Base-by-base conservation (phyloP, 768 basidiomycete genomes). In the Amanita jacksonii region DNA sequence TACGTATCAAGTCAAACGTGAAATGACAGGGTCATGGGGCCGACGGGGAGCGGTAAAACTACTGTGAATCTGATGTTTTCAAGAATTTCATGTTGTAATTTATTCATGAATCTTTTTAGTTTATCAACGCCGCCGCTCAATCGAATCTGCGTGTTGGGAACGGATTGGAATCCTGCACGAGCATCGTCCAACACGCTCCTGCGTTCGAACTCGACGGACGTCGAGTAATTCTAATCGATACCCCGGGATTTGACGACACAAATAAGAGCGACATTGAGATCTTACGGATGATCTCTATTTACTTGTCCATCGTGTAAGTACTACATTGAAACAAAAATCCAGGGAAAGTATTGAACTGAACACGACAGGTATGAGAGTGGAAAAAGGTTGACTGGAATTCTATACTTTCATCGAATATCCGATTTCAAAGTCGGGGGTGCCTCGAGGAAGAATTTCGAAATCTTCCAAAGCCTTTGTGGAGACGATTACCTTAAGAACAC, bases 201-300 rank as follows among this genome's bases (percentile, higher is more conserved):
- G 58, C 69, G 0, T 74, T 77, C 51, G 50, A 58, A 18, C 52
- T 76, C 8, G 66, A 71, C 31, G 71, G 66, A 2, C 57, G 56
- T 9, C 52, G 43, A 12, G 61, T 78, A 27, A 67, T 59, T 0
- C 54, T 80, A 13, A 67, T 80, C 36, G 78, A 79, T 49, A 79
- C 77, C 0, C 77, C 77, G 0, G 77, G 77, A 5, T 79, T 78
- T 45, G 77, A 77, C 48, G 75, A 78, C 51, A 71, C 74, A 3
- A 62, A 56, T 3, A 62, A 60, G 38, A 70, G 64, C 36, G 75
- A 76, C 41, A 62, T 67, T 0, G 70, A 70, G 13, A 57, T 77
- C 12, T 56, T 76, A 28, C 67, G 62, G 34, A 66, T 73, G 65
- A 76, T 76, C 20, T 68, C 74, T 0, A 46, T 67, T 35, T 67